Evolutionary conservation across 176 grass and related monocot genomes (phyloP).

Genomic region (Coix lacrymajobi): DNA sequence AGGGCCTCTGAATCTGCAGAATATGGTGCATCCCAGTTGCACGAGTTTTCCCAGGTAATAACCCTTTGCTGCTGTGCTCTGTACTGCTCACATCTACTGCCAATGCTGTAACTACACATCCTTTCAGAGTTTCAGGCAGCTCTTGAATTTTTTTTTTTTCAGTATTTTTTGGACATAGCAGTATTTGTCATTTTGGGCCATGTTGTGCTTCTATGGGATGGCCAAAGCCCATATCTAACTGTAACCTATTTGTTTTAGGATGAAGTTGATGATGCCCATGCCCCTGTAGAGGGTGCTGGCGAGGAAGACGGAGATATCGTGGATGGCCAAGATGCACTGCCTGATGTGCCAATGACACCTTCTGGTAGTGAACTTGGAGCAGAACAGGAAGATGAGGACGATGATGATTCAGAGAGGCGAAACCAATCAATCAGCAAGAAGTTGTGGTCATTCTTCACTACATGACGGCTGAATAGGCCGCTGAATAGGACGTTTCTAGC

Average conservation of each 20-base stretch:
- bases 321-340: slow-evolving; percentile 2
- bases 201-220: not conserved
- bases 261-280: slow-evolving; percentile 39
- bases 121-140: not conserved
- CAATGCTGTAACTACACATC: not conserved
- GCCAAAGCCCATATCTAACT: not conserved
- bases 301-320: slow-evolving; percentile 26
- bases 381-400: slow-evolving; percentile 52
- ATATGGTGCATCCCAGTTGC: slow-evolving; percentile 42
- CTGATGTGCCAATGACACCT: slow-evolving; percentile 60
- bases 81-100: not conserved
- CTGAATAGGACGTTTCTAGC: slow-evolving; percentile 38
- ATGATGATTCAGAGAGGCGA: slow-evolving; percentile 42
- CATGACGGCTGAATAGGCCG: slow-evolving; percentile 39
- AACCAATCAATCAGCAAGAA: slow-evolving; percentile 76
- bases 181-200: not conserved
- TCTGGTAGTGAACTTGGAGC: slow-evolving; percentile 32
- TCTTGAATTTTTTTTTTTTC: not conserved
- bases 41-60: slow-evolving; percentile 49
- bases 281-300: slow-evolving; percentile 24
- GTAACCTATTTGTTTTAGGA: slow-evolving; percentile 1
- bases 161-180: not conserved
- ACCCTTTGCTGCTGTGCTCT: not conserved
- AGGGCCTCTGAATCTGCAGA: slow-evolving; percentile 33
- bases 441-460: slow-evolving; percentile 93